phyloP scores from a whole-genome alignment of 495 filamentous ascomycete species.

The Xylaria palmicola region DNA sequence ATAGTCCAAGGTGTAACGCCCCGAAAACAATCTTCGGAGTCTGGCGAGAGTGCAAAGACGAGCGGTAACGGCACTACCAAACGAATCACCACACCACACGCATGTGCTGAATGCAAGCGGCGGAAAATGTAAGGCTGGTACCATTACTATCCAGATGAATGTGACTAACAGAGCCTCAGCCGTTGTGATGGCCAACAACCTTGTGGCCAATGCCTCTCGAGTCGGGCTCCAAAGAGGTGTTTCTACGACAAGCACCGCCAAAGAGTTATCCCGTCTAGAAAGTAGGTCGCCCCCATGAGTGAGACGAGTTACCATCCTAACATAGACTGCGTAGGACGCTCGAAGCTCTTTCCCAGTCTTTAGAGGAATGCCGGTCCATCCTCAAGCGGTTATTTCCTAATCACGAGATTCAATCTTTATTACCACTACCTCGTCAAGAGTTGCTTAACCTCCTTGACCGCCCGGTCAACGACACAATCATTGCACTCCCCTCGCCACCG shows the following conservation, averaged over 20 bases:
- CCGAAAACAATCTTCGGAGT: constrained; percentile 46
- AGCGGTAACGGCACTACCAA: constrained; percentile 36
- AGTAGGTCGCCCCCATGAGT: constrained; percentile 28
- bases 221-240: constrained; percentile 55
- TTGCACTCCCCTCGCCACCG: constrained; percentile 44
- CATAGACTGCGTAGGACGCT: constrained; percentile 38
- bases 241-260: constrained; percentile 62
- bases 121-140: constrained; percentile 52
- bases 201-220: constrained; percentile 58
- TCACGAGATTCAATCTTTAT: constrained; percentile 50
- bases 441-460: constrained; percentile 52
- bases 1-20: constrained; percentile 50
- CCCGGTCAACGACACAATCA: constrained; percentile 38
- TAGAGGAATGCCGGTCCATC: constrained; percentile 58
- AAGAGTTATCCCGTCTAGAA: constrained; percentile 57
- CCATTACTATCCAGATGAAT: background rate
- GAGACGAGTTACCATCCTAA: constrained; percentile 12
- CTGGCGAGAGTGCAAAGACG: constrained; percentile 44
- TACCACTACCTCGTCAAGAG: constrained; percentile 52
- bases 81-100: constrained; percentile 56
- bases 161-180: constrained; percentile 33
- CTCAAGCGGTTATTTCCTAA: constrained; percentile 55
- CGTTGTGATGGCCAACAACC: constrained; percentile 60
- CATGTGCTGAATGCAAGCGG: constrained; percentile 59
- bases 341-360: constrained; percentile 55